Base-by-base conservation (phyloP, 179 eudicot genomes). In the Silene noctiflora region DNA sequence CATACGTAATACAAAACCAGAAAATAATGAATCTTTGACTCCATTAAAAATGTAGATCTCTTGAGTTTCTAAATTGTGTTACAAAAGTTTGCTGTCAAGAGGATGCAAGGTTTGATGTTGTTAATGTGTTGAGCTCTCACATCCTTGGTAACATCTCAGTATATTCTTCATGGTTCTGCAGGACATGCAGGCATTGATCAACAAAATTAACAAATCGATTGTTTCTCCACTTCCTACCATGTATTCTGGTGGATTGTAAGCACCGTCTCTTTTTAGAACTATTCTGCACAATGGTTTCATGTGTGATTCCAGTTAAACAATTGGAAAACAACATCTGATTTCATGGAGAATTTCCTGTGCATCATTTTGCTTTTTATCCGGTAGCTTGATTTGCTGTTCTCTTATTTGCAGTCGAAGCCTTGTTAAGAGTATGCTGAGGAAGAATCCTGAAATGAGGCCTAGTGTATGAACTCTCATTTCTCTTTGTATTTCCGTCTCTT, bases 341-440 rank as follows among this genome's bases (percentile, higher is more conserved):
- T 51, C 27, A 4, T 51, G 2, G 62, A 71, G 2, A 39, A 69
- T 53, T 16, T 27, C 39, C 61, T 51, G 56, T 46, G 58, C 35
- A 22, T 48, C 73, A 10, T 2, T 25, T 70, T 6, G 17, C 16
- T 6, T 8, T 14, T 59, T 24, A 35, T 24, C 3, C 46, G 21
- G 11, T 12, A 22, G 25, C 20, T 66, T 56, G 11, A 69, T 24
- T 51, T 79, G 17, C 11, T 39, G 13, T 24, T 72, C 67, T 51
- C 76, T 53, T 2, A 64, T 75, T 73, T 75, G 42, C 84, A 95
- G 99, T 67, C 94, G 97, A 64, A 91, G 95, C 48, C 96, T 95
- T 78, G 87, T 93, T 20, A 95, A 93, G 77, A 88, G 95, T 76
- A 91, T 95, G 99, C 91, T 95, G 71, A 85, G 99, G 79, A 94